Percentiles rank a stretch among this genome's conserved stretches.
These are phyloP conservation scores for Tilletia horrida DNA, from an alignment of 1,284 basidiomycete species.

Conservation along the genomic window DNA sequence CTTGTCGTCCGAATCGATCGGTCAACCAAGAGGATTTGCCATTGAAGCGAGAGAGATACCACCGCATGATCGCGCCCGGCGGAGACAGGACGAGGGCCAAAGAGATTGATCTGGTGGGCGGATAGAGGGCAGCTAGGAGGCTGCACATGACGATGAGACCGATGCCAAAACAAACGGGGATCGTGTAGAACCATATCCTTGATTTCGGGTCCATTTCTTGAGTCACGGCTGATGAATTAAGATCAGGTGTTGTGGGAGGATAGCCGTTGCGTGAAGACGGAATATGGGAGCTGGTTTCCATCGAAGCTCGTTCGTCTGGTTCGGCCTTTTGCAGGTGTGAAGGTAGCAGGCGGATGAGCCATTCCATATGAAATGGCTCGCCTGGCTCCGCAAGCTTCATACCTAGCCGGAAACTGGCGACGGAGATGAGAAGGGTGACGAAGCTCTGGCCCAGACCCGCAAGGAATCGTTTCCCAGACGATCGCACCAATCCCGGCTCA, in stretches of 20 bases:
- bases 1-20: conserved; percentile 56
- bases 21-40: conserved; percentile 65
- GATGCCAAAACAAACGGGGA: conserved; percentile 2
- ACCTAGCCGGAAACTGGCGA: conserved; percentile 37
- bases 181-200: background rate
- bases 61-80: conserved; percentile 81
- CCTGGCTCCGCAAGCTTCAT: conserved; percentile 25
- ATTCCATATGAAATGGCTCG: background rate
- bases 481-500: background rate
- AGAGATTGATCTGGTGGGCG: conserved; percentile 73
- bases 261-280: background rate
- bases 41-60: conserved; percentile 72
- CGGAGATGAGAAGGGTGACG: conserved; percentile 41
- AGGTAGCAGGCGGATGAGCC: background rate
- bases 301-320: background rate
- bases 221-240: background rate
- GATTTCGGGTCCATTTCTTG: background rate
- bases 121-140: conserved; percentile 71
- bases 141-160: conserved; percentile 56
- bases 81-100: conserved; percentile 86
- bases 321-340: background rate
- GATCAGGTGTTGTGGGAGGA: too few species aligned
- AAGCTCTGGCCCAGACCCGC: conserved; percentile 48
- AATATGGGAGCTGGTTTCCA: background rate
- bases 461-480: conserved; percentile 27